These are phyloP conservation scores for Hymenotorrendiella dingleyae DNA, from an alignment of 2,329 filamentous ascomycete genomes.

Conservation along the genomic window DNA sequence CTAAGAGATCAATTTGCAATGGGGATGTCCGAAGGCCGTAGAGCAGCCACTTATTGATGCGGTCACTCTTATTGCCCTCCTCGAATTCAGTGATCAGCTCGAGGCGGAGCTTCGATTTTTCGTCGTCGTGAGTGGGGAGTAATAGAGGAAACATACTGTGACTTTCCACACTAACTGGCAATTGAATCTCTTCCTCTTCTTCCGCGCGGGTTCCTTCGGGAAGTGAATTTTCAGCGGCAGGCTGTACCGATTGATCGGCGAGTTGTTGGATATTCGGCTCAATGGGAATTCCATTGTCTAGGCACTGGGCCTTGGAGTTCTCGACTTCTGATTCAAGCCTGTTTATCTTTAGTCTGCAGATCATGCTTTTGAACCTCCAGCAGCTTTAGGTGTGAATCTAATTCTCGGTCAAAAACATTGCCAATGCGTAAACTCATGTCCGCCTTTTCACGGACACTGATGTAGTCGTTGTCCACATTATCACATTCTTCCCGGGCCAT, in stretches of 20 bases:
- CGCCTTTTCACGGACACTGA: background rate
- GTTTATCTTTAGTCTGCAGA: constrained; percentile 5
- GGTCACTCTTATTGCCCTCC: constrained; percentile 10
- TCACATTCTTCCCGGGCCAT: constrained; percentile 9
- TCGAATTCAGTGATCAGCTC: constrained; percentile 12
- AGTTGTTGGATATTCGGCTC: no score
- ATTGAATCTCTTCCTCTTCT: no score
- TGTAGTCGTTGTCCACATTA: constrained; percentile 6
- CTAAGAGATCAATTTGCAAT: constrained; percentile 8
- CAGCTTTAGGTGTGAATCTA: constrained; percentile 1
- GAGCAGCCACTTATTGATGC: constrained; percentile 14
- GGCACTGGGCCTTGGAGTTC: constrained; percentile 5
- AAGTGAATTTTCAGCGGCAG: background rate
- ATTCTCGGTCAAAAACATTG: background rate
- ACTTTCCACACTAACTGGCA: background rate
- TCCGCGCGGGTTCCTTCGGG: background rate
- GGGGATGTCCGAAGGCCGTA: constrained; percentile 9
- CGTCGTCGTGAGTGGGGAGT: constrained; percentile 1
- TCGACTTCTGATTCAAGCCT: constrained; percentile 9
- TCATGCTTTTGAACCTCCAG: constrained; percentile 3
- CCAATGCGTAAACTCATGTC: background rate
- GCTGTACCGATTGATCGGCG: no score
- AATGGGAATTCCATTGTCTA: constrained; percentile 12
- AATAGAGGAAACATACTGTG: constrained; percentile 11
- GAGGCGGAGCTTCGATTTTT: background rate